Conservation (phyloP, 768 basidiomycete species). For the Russula sp. region DNA sequence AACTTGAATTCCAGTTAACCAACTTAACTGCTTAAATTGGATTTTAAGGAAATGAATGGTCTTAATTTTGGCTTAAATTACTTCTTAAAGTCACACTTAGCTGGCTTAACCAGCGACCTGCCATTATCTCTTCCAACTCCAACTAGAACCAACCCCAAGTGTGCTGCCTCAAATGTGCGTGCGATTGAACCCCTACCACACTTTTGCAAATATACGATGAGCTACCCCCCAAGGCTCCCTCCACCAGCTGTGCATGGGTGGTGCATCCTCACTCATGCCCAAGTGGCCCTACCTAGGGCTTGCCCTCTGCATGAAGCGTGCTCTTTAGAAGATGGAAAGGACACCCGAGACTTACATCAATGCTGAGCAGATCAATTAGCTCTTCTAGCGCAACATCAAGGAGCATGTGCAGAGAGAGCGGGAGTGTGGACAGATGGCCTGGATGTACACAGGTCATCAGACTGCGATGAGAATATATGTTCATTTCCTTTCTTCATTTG, state of each 20-base stretch:
- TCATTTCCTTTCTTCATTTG: not conserved
- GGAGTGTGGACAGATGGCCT: constrained; percentile 4
- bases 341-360: constrained; percentile 19
- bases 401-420: constrained; percentile 15
- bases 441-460: not conserved
- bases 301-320: constrained; percentile 14
- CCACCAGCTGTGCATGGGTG: constrained; percentile 7
- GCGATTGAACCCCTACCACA: constrained; percentile 2
- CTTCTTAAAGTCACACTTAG: no score
- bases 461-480: constrained; percentile 1
- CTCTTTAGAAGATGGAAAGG: constrained; percentile 9
- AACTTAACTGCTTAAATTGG: no score
- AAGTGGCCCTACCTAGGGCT: constrained; percentile 16
- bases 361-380: constrained; percentile 6
- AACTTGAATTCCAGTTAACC: no score
- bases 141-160: constrained; percentile 6
- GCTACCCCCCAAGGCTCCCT: constrained; percentile 11
- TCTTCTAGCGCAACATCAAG: constrained; percentile 12
- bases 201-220: constrained; percentile 5
- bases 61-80: no score
- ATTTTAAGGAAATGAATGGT: no score
- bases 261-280: constrained; percentile 2
- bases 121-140: not conserved
- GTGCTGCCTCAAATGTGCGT: constrained; percentile 14
- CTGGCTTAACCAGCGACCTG: no score